Evolutionary conservation across 164 flowering plant species (phyloP).

Genomic region (Magnolia officinalis): DNA sequence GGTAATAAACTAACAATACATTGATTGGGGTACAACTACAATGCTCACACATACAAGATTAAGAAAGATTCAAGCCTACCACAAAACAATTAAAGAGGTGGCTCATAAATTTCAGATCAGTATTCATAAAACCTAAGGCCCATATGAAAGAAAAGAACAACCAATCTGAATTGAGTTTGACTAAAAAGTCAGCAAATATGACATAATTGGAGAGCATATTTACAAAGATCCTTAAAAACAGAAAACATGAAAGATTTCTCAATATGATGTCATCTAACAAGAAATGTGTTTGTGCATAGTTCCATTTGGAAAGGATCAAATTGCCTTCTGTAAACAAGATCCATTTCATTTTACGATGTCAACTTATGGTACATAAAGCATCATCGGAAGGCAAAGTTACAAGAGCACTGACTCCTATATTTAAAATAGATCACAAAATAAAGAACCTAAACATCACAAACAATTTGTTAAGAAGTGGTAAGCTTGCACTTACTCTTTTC

Average conservation of each 20-base stretch:
- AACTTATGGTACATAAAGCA: not conserved
- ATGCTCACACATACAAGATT: no score
- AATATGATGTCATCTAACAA: not conserved
- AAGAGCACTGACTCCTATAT: not conserved
- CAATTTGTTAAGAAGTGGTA: not conserved
- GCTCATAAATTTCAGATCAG: no score
- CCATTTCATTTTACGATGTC: not conserved
- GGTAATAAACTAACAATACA: no score
- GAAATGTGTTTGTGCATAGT: not conserved
- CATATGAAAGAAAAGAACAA: no score
- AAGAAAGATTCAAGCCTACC: no score
- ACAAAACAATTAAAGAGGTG: no score
- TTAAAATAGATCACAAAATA: not conserved
- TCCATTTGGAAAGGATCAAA: not conserved
- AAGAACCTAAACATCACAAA: not conserved
- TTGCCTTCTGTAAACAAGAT: not conserved
- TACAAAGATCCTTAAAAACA: not conserved
- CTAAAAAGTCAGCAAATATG: no score
- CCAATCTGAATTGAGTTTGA: no score
- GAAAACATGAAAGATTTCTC: not conserved
- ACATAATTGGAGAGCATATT: not conserved
- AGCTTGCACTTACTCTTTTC: slow-evolving; percentile 55
- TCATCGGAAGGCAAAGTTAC: not conserved
- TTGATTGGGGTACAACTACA: no score
- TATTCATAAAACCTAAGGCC: no score